Base-by-base conservation (phyloP, 352 stramenopile species). In the Pythium coloratum region DNA sequence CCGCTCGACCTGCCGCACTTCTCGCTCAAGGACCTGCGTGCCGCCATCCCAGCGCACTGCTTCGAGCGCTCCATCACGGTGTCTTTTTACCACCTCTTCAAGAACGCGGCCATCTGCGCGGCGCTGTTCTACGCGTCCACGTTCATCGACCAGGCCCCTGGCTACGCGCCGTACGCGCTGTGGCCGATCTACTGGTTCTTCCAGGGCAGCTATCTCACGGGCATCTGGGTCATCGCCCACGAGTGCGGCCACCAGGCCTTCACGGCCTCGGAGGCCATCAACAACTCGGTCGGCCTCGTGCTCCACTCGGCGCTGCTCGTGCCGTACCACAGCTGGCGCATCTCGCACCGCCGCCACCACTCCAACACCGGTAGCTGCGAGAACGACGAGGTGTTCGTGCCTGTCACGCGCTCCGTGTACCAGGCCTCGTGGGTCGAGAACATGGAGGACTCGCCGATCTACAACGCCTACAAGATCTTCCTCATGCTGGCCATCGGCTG, bases 211-310 rank as follows among this genome's bases (percentile, higher is more conserved):
- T 98, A 99, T 71, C 81, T 98, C 56, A 99, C 97, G 47, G 97
- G 97, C 51, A 89, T 99, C 42, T 99, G 97, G 97, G 96, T 99
- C 34, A 72, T 99, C 10, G 97, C 93, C 0, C 97, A 99, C 75
- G 97, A 99, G 75, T 99, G 97, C 73, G 97, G 97, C 51, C 97
- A 99, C 80, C 94, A 98, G 72, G 91, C 96, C 40, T 99, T 98
- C 77, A 98, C 89, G 38, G 84, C 90, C 24, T 97, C 73, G 46
- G 91, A 99, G 79, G 78, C 85, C 1, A 86, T 99, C 33, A 99
- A 99, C 81, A 98, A 99, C 73, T 57, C 90, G 49, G 89, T 99
- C 54, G 97, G 97, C 7, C 96, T 98, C 70, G 77, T 99, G 62
- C 80, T 98, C 42, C 97, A 99, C 84, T 98, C 97, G 72, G 86